Conservation (phyloP, 257 asterid genomes). For the Cynanchum wilfordii region DNA sequence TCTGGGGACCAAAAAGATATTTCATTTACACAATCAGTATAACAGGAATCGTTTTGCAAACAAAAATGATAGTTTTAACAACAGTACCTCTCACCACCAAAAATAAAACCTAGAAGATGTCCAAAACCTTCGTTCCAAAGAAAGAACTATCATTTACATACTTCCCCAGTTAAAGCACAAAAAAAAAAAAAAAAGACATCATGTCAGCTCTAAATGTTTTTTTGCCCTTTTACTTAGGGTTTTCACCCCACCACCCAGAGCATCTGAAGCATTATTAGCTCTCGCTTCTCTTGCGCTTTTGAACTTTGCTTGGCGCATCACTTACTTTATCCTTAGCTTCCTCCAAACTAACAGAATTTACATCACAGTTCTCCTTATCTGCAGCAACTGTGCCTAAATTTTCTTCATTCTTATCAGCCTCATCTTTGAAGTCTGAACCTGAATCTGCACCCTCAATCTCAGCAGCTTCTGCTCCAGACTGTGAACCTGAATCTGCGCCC, state of each 20-base stretch:
- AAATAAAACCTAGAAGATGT: neutral
- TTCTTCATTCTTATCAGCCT: slow-evolving; percentile 20
- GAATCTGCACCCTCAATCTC: slow-evolving; percentile 22
- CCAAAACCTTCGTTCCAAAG: neutral
- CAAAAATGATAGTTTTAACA: neutral
- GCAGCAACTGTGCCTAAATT: slow-evolving; percentile 23
- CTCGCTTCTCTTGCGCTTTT: slow-evolving; percentile 25
- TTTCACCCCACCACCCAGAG: slow-evolving; percentile 6
- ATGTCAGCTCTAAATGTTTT: neutral
- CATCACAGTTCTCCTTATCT: slow-evolving; percentile 31
- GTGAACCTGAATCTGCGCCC: neutral
- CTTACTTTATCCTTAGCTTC: slow-evolving; percentile 27
- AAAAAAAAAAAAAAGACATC: too few species aligned
- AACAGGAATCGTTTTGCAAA: neutral
- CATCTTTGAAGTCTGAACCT: slow-evolving; percentile 24
- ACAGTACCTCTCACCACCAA: neutral
- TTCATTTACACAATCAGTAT: neutral
- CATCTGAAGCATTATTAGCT: neutral
- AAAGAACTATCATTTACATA: neutral
- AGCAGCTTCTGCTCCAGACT: slow-evolving; percentile 20
- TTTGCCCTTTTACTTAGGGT: slow-evolving; percentile 8
- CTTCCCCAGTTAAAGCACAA: neutral
- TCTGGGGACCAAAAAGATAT: too few species aligned
- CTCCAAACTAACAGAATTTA: slow-evolving; percentile 26
- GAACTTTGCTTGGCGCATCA: slow-evolving; percentile 11